Percentiles rank a stretch among this genome's conserved stretches.
Evolutionary conservation across 129 eudicot genomes (phyloP).

Genomic region (Artemisia tridentata): DNA sequence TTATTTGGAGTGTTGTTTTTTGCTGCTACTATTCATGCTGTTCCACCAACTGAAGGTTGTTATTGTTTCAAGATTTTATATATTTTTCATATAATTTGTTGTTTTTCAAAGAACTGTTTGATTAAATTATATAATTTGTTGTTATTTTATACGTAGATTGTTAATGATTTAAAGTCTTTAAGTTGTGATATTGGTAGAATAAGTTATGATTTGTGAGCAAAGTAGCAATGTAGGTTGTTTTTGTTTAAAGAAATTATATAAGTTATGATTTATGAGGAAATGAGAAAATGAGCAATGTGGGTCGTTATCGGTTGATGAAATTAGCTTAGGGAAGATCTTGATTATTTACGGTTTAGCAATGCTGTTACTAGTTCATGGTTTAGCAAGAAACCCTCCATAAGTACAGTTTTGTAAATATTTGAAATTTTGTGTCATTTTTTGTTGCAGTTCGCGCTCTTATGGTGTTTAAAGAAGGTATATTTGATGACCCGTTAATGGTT

Average conservation of each 20-base stretch:
- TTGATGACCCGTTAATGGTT: conserved; percentile 76
- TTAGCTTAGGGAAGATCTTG: conserved; percentile 26
- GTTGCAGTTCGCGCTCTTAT: conserved; percentile 73
- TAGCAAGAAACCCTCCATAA: conserved; percentile 8
- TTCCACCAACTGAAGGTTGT: conserved; percentile 60
- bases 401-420: neutral
- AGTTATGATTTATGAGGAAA: too few species aligned
- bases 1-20: conserved; percentile 21
- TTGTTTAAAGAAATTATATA: neutral
- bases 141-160: too few species aligned
- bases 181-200: too few species aligned
- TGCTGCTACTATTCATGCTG: conserved; percentile 43
- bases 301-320: neutral
- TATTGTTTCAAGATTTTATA: too few species aligned
- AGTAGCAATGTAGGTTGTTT: conserved; percentile 23
- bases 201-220: neutral
- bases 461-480: conserved; percentile 79
- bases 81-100: too few species aligned
- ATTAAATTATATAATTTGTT: too few species aligned
- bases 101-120: too few species aligned
- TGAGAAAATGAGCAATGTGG: neutral
- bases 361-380: conserved; percentile 5
- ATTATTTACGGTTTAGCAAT: neutral
- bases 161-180: too few species aligned
- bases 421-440: conserved; percentile 11